These are phyloP conservation scores for Akebia trifoliata DNA, from an alignment of 164 flowering plant genomes.

Conservation along the genomic window DNA sequence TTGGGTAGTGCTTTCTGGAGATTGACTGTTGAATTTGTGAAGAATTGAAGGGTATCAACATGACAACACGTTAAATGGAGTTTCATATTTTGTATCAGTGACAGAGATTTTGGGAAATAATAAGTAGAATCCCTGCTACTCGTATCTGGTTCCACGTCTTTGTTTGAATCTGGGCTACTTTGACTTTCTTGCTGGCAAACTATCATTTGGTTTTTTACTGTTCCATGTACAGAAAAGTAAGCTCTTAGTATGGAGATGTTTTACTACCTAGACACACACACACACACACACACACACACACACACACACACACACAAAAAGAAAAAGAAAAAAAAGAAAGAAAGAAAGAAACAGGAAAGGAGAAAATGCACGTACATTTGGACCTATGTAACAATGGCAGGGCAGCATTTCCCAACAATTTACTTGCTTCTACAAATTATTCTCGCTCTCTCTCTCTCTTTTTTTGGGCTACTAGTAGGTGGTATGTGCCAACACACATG, in stretches of 20 bases:
- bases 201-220: background rate
- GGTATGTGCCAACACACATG: no score
- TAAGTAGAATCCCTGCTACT: background rate
- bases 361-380: no score
- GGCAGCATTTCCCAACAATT: no score
- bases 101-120: background rate
- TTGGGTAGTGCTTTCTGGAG: background rate
- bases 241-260: background rate
- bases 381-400: no score
- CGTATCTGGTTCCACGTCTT: background rate
- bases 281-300: no score
- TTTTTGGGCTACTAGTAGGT: no score
- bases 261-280: no score
- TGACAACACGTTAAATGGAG: background rate
- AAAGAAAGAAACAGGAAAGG: no score
- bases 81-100: background rate
- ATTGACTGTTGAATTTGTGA: background rate
- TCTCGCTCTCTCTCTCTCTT: no score
- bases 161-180: background rate
- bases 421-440: no score
- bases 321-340: no score
- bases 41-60: background rate
- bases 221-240: background rate
- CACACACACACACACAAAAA: no score
- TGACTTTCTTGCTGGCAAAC: background rate